Evolutionary conservation across 1,284 basidiomycete genomes (phyloP).

Genomic region (Tausonia pullulans): DNA sequence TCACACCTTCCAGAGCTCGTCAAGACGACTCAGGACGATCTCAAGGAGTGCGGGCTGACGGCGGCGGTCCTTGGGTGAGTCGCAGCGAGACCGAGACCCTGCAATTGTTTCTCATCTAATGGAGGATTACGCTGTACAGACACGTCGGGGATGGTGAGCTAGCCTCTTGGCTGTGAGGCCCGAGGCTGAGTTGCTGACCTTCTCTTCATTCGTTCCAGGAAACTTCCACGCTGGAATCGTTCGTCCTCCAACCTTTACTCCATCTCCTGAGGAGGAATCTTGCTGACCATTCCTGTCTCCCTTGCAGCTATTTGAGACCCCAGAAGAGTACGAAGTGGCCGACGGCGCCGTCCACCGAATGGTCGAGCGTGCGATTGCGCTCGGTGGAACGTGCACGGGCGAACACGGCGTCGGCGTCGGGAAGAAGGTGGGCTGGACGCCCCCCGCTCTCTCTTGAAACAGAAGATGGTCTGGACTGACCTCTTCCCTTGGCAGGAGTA

Average conservation of each 20-base stretch:
- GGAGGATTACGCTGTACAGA: not conserved
- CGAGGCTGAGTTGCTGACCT: not conserved
- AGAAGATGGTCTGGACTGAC: not conserved
- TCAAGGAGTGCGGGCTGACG: conserved; percentile 47
- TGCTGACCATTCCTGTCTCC: not conserved
- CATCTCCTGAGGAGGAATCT: not conserved
- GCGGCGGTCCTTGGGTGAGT: conserved; percentile 38
- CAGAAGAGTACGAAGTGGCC: conserved; percentile 31
- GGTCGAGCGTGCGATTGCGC: conserved; percentile 10
- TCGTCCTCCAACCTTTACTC: not conserved
- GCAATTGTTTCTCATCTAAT: not conserved
- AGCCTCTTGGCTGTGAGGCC: not conserved
- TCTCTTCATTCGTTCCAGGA: not conserved
- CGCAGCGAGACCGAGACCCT: not conserved
- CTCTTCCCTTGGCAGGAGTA: conserved; percentile 27
- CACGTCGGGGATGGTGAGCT: not conserved
- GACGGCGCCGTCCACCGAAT: conserved; percentile 36
- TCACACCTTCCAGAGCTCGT: conserved; percentile 65
- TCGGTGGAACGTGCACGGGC: conserved; percentile 37
- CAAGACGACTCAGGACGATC: conserved; percentile 61
- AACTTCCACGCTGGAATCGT: not conserved
- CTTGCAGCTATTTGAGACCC: conserved; percentile 23
- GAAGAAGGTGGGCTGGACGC: conserved; percentile 2
- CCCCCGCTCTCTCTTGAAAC: not conserved
- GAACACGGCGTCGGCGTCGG: conserved; percentile 23